Conservation (phyloP, 805 yeast genomes). For the Priceomyces haplophilus region DNA sequence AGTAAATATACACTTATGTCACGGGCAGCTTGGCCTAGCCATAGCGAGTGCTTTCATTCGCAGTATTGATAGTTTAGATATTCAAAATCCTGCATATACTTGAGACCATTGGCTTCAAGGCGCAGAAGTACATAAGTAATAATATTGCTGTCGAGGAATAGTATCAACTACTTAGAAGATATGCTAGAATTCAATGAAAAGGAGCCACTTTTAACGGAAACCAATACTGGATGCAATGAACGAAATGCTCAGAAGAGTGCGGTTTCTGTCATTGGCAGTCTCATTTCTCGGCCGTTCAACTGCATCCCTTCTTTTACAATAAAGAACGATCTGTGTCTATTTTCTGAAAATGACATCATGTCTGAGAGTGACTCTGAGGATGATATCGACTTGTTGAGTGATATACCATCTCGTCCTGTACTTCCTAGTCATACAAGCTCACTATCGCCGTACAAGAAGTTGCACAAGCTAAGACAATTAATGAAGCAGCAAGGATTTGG, state of each 20-base stretch:
- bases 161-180: too few relatives aligned
- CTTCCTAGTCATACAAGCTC: not conserved
- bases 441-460: conserved; percentile 53
- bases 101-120: too few relatives aligned
- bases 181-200: not conserved
- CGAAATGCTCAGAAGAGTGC: not conserved
- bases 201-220: not conserved
- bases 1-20: too few relatives aligned
- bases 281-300: not conserved
- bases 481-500: conserved; percentile 66
- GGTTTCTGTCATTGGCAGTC: not conserved
- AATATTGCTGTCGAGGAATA: too few relatives aligned
- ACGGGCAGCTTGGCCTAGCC: too few relatives aligned
- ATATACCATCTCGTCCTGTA: not conserved
- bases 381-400: not conserved
- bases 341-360: not conserved
- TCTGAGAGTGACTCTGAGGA: not conserved
- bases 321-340: not conserved
- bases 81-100: too few relatives aligned
- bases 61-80: too few relatives aligned
- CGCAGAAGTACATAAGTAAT: too few relatives aligned
- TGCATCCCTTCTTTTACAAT: conserved; percentile 3
- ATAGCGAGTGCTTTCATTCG: too few relatives aligned
- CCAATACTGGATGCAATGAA: not conserved
- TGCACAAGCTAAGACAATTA: conserved; percentile 55